A percentile compares a stretch with the other conserved stretches of the same genome.
Evolutionary conservation across 495 filamentous ascomycete genomes (phyloP).

Genomic region (Bryoglossum gracile): DNA sequence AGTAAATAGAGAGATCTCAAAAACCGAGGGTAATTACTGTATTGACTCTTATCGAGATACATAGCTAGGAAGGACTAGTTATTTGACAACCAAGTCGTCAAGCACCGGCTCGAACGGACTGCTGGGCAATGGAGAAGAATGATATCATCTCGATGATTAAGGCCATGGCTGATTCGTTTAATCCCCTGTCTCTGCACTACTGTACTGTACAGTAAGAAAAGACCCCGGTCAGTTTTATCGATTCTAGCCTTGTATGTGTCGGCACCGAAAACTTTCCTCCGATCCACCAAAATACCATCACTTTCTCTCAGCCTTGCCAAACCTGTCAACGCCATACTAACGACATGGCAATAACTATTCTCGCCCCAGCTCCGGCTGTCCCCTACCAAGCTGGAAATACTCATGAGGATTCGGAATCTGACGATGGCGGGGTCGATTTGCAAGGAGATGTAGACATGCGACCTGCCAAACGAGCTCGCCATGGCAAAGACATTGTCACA

Average conservation of each 20-base stretch:
- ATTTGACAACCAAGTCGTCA: too few species aligned
- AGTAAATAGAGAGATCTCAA: too few species aligned
- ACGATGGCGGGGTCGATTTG: constrained; percentile 40
- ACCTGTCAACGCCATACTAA: neutral
- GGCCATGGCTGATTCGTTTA: too few species aligned
- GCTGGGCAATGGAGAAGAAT: too few species aligned
- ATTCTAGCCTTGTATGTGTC: neutral
- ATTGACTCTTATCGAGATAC: too few species aligned
- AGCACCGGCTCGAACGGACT: too few species aligned
- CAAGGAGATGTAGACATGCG: constrained; percentile 47
- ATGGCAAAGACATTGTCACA: constrained; percentile 55
- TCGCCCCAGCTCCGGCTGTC: constrained; percentile 47
- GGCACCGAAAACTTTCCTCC: neutral
- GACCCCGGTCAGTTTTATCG: too few species aligned
- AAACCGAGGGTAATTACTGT: too few species aligned
- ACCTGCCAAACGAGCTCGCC: constrained; percentile 30
- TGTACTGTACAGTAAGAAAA: too few species aligned
- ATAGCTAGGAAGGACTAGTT: too few species aligned
- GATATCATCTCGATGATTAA: too few species aligned
- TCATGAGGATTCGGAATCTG: constrained; percentile 28
- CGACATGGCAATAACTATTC: constrained; percentile 73
- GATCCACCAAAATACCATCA: neutral
- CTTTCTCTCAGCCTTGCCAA: neutral
- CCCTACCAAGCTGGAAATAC: constrained; percentile 38
- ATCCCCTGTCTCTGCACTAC: too few species aligned